phyloP scores from a whole-genome alignment of 805 yeast genomes.

The Saccharomycopsis javanensis region DNA sequence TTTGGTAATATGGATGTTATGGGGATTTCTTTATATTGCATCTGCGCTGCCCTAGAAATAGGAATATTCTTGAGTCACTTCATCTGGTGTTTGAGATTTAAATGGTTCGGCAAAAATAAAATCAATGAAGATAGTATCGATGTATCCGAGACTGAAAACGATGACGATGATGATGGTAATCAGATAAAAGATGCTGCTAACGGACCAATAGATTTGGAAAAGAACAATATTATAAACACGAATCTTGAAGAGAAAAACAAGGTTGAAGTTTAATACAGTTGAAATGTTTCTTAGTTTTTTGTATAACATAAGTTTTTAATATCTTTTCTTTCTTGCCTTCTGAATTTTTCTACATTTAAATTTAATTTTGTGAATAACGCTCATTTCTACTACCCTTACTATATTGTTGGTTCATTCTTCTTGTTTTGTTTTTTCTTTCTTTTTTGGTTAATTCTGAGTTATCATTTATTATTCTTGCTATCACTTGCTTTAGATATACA shows the following conservation, averaged over 20 bases:
- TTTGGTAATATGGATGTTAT: conserved; percentile 64
- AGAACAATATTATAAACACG: background rate
- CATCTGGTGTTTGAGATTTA: conserved; percentile 53
- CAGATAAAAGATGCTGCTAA: background rate
- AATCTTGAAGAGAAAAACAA: background rate
- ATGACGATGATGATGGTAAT: background rate
- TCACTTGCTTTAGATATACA: too few relatives aligned
- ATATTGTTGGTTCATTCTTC: too few relatives aligned
- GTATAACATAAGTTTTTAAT: too few relatives aligned
- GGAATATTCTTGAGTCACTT: conserved; percentile 68
- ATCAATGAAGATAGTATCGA: background rate
- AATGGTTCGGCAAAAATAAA: conserved; percentile 20
- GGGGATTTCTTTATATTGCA: conserved; percentile 66
- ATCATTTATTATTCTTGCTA: too few relatives aligned
- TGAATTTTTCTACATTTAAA: too few relatives aligned
- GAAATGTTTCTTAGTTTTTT: too few relatives aligned
- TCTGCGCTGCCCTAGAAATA: conserved; percentile 64
- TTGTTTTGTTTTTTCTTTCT: too few relatives aligned
- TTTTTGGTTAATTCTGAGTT: too few relatives aligned
- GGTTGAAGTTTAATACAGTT: background rate
- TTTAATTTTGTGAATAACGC: too few relatives aligned
- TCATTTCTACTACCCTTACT: too few relatives aligned
- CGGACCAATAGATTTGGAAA: background rate
- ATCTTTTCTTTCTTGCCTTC: too few relatives aligned
- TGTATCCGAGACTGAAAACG: background rate